These are phyloP conservation scores for Arachnomyces sp. DNA, from an alignment of 2,329 filamentous ascomycete genomes.

Conservation along the genomic window DNA sequence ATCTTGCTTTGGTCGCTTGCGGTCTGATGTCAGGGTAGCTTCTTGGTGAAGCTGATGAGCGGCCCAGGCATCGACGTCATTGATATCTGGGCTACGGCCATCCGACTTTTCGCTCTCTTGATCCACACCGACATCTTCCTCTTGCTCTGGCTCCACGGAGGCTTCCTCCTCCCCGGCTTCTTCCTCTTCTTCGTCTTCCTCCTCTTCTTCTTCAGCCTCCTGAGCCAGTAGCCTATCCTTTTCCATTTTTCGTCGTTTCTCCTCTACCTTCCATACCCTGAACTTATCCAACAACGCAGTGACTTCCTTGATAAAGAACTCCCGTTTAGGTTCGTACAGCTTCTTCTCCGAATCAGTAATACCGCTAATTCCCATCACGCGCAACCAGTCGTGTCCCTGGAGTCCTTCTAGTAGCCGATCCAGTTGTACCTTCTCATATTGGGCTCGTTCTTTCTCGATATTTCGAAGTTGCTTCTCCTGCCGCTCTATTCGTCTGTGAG, in stretches of 20 bases:
- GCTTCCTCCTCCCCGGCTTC: conserved; percentile 10
- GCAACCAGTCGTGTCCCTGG: conserved; percentile 85
- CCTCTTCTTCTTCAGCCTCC: conserved; percentile 41
- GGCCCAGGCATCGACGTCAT: conserved; percentile 61
- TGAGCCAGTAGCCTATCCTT: conserved; percentile 56
- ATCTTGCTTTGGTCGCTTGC: conserved; percentile 26
- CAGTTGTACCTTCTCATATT: conserved; percentile 59
- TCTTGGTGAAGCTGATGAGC: conserved; percentile 70
- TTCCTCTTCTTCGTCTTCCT: conserved; percentile 22
- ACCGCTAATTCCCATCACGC: conserved; percentile 79
- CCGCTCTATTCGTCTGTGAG: conserved; percentile 53
- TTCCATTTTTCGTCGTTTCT: conserved; percentile 71
- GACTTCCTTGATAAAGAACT: conserved; percentile 77
- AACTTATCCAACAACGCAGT: conserved; percentile 80
- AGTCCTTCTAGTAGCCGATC: conserved; percentile 68
- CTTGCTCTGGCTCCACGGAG: conserved; percentile 4
- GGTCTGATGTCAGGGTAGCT: conserved; percentile 48
- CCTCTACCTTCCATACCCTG: conserved; percentile 75
- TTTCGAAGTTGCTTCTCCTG: conserved; percentile 62
- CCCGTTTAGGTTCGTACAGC: conserved; percentile 74
- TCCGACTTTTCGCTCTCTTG: conserved; percentile 13
- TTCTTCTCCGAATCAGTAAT: conserved; percentile 80
- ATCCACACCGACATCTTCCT: conserved; percentile 5
- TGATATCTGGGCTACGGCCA: conserved; percentile 48
- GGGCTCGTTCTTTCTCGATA: conserved; percentile 57